Evolutionary conservation across 2,329 filamentous ascomycete species (phyloP), one percentile per base, ranked within the genome.

Genomic region (Trichoderma sp.): DNA sequence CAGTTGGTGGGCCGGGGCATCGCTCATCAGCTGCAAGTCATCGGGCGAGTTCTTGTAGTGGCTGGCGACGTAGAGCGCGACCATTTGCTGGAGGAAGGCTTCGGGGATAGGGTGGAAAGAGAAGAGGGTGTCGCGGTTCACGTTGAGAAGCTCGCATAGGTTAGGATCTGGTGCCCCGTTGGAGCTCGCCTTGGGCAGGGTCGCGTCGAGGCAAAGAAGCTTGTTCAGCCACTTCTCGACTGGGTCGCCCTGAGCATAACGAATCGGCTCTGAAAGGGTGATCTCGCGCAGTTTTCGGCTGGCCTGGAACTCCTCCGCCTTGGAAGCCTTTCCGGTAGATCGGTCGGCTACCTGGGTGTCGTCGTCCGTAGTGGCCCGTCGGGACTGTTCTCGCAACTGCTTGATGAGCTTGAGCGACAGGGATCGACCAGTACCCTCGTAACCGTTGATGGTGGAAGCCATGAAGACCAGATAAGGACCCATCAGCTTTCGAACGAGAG

Each of bases 11-110:
- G 95, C 94, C 1, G 95, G 95, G 1, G 95, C 95, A 77, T 99
- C 95, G 67, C 92, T 97, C 92, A 99, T 96, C 65, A 99, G 85
- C 76, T 98, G 95, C n/a, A 99, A 84, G 73, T 99, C 95, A 72
- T 99, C 96, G 0, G 95, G 95, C 0, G 93, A 92, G 78, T 99
- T 99, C 78, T 98, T 98, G 83, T 99, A 97, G 77, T 97, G 93
- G 61, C 92, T 96, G 30, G 95, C 93, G 30, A 99, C 96, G 72
- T 98, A 99, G 2, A 99, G 85, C 0, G 93, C 93, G 78, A 99
- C 94, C 92, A 99, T 97, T 72, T 97, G 93, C 76, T 99, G 95
- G 63, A 99, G 80, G 79, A 99, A 98, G 74, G 93, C 95, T 76
- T 99, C 95, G 2, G 95, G 96, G 21, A 98, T 92, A 3, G 93